Evolutionary conservation across 2,329 filamentous ascomycete genomes (phyloP), one percentile per base, ranked within the genome.

Genomic region (Falciphora oryzae): DNA sequence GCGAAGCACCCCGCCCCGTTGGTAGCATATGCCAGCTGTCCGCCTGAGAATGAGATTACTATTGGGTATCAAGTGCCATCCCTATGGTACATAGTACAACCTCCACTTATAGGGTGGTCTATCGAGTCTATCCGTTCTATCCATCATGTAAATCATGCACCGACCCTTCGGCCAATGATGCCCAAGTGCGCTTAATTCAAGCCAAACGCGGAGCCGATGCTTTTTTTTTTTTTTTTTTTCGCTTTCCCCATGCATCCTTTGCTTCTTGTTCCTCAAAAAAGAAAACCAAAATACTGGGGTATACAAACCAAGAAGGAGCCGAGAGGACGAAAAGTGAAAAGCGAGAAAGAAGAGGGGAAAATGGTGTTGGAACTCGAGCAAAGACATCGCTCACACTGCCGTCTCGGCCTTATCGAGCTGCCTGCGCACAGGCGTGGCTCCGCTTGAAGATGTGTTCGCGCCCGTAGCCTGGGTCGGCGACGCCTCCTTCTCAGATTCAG

Each of bases 351-450:
- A 35, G n/a, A 35, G 58, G 13, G 35, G 7, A 27, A 25, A 53
- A 11, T 11, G 11, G 32, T 32, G 32, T n/a, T n/a, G n/a, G 18
- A 53, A 22, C 22, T 10, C 22, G 3, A 53, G 44, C 22, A 7
- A 53, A n/a, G 1, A 2, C 4, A 7, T 53, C 44, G 25, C 27
- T 57, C 63, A 38, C 22, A 71, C 70, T 18, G 68, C 69, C 56
- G 70, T 65, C 10, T 65, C 65, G 25, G 69, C 69, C 68, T 68
- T 70, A 53, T 75, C 67, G 2, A 65, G 63, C 16, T 64, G 63
- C 44, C 59, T 67, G 57, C 63, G 63, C 44, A 53, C 44, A 25
- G 22, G 44, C 7, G 44, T 8, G 22, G 67, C 65, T 38, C 63
- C 53, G 31, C 4, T 38, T 1, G 35, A 7, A 14, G 38, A 44